Base-by-base conservation (phyloP, 352 stramenopile genomes). In the Globisporangium ultimum region DNA sequence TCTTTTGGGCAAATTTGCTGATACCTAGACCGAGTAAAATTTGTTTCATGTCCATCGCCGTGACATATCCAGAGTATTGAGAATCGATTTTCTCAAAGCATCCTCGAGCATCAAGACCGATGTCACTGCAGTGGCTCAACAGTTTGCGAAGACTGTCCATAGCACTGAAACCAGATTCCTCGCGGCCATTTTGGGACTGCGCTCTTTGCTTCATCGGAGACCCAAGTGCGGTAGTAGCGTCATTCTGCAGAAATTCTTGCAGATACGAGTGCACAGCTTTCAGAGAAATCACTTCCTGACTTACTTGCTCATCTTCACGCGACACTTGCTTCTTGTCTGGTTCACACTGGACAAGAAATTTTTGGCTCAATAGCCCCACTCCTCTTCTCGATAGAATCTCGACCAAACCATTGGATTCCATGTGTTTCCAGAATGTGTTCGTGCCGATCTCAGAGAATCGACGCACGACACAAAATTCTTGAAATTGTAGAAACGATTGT, bases 391-490 rank as follows among this genome's bases (percentile, higher is more conserved):
- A 76, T 0, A 87, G 13, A n/a, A 88, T 48, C 1, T 75, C 50
- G 1, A 65, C 55, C 14, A 87, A 66, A 36, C 76, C 76, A 20
- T 71, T 74, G 14, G 61, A 53, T 12, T 85, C 64, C 61, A 87
- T 75, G n/a, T 82, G 56, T 47, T 74, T 76, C 72, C 76, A 85
- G 13, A 85, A 50, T 28, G 61, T 70, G 1, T 60, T 54, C 7
- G 64, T 53, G 0, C 58, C 28, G 28, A 85, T 66, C 11, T 73
- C 63, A 9, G 43, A 56, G 57, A 85, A 80, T 10, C 68, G 66
- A 21, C 80, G 69, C 17, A 84, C 58, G 4, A 85, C 68, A 28
- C 78, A 88, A 43, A 80, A 80, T 53, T 87, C 78, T 46, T 79
- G 62, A 17, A 88, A 72, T 3, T 72, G 52, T 6, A 57, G 48